phyloP scores from a whole-genome alignment of 352 stramenopile species.

The Peronospora tabacina region DNA sequence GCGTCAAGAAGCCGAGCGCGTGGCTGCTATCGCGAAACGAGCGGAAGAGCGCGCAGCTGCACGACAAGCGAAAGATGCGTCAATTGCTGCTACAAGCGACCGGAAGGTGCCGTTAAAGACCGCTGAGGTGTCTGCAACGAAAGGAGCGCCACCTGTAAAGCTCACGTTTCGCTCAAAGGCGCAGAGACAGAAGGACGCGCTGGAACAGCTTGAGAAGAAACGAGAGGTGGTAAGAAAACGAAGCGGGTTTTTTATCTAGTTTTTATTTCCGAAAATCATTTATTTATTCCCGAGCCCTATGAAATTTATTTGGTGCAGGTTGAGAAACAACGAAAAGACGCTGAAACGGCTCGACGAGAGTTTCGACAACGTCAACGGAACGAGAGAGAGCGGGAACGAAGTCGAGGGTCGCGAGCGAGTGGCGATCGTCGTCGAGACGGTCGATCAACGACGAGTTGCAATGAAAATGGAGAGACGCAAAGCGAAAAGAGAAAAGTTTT shows the following conservation, averaged over 20 bases:
- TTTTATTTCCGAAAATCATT: neutral
- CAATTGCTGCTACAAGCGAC: conserved; percentile 8
- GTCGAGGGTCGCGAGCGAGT: conserved; percentile 9
- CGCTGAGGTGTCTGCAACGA: conserved; percentile 1
- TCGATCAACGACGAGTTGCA: conserved; percentile 2
- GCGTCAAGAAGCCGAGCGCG: conserved; percentile 53
- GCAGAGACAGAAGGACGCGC: conserved; percentile 67
- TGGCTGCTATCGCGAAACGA: conserved; percentile 58
- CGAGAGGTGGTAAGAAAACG: conserved; percentile 35
- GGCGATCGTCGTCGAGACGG: conserved; percentile 18
- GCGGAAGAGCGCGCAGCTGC: conserved; percentile 58
- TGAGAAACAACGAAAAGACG: conserved; percentile 47
- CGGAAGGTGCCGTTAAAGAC: conserved; percentile 38
- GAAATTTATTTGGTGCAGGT: conserved; percentile 21
- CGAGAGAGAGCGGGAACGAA: conserved; percentile 26
- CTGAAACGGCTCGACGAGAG: conserved; percentile 47
- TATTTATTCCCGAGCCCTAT: conserved; percentile 1
- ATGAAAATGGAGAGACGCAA: conserved; percentile 9
- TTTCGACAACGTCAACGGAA: conserved; percentile 55
- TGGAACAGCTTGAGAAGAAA: conserved; percentile 67
- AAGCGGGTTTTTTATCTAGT: neutral
- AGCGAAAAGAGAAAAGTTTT: neutral
- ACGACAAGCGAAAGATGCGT: conserved; percentile 18
- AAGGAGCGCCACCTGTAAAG: conserved; percentile 19
- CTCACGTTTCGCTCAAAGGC: conserved; percentile 73